These are phyloP conservation scores for Chrysopogon serrulatus DNA, from an alignment of 176 grass and related monocot genomes.

Conservation along the genomic window DNA sequence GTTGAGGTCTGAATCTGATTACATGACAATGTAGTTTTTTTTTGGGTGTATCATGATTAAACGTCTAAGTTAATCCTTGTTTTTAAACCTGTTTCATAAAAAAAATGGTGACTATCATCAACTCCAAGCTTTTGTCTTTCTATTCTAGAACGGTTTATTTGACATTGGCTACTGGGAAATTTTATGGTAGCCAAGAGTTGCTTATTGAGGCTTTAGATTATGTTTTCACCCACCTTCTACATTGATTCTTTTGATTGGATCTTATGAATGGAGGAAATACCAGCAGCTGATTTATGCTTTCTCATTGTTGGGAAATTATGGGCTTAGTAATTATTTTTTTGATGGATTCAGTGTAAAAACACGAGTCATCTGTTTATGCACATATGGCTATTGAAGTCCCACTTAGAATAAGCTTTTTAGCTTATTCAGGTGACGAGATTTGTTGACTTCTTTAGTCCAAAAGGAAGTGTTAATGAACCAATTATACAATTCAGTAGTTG, in stretches of 20 bases:
- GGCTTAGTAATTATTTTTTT: neutral
- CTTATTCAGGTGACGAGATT: neutral
- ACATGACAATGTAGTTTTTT: constrained; percentile 7
- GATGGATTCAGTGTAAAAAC: neutral
- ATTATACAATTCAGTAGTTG: neutral
- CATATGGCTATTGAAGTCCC: neutral
- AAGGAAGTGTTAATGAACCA: neutral
- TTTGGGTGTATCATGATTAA: neutral
- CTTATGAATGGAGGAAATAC: neutral
- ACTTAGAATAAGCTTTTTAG: neutral
- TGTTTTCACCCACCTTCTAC: neutral
- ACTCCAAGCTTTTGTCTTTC: neutral
- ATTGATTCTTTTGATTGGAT: neutral
- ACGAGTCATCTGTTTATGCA: neutral
- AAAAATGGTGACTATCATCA: neutral
- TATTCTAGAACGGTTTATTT: neutral
- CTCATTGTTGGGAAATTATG: neutral
- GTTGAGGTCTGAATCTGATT: constrained; percentile 55
- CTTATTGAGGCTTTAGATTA: neutral
- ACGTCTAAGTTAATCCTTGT: neutral
- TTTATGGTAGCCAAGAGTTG: too few relatives aligned
- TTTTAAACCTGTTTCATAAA: neutral
- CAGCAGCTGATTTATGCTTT: neutral
- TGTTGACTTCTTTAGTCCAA: neutral
- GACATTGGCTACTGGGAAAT: too few relatives aligned